These are phyloP conservation scores for Chrysosphaeria jannelii DNA, from an alignment of 2,329 filamentous ascomycete genomes.

Conservation along the genomic window DNA sequence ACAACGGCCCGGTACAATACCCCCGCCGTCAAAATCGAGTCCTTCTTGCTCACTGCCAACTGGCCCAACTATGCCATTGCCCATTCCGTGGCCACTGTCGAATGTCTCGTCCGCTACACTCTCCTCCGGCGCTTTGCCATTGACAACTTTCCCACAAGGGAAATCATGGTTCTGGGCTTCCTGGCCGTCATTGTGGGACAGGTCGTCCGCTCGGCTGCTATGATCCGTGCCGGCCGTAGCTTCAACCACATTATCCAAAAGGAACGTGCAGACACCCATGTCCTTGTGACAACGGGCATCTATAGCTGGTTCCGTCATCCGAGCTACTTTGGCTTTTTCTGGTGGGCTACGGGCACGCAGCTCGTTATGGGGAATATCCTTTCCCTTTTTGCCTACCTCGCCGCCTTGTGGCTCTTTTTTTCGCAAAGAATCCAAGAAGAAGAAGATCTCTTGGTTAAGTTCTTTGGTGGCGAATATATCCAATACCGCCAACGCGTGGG, in stretches of 20 bases:
- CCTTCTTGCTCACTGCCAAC: constrained; percentile 65
- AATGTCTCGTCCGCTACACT: constrained; percentile 32
- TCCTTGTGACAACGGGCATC: constrained; percentile 55
- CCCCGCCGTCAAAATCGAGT: constrained; percentile 33
- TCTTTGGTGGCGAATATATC: constrained; percentile 63
- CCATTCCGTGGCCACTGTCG: constrained; percentile 41
- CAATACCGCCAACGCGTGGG: constrained; percentile 39
- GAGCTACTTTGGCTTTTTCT: constrained; percentile 94
- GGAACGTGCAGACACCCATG: constrained; percentile 34
- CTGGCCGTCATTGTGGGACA: constrained; percentile 40
- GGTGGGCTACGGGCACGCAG: constrained; percentile 92
- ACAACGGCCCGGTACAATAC: constrained; percentile 69
- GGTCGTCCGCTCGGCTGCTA: constrained; percentile 45
- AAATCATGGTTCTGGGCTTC: constrained; percentile 25
- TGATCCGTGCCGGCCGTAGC: constrained; percentile 64
- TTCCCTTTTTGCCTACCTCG: constrained; percentile 42
- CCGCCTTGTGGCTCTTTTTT: constrained; percentile 72
- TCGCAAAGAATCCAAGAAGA: constrained; percentile 41
- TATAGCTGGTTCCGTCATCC: constrained; percentile 58
- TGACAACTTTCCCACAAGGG: constrained; percentile 1
- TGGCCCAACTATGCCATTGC: constrained; percentile 63
- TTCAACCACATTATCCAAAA: constrained; percentile 77
- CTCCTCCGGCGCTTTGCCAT: constrained; percentile 15
- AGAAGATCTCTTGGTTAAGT: constrained; percentile 44
- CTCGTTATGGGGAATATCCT: constrained; percentile 60